Percentiles rank a stretch among this genome's conserved stretches.
These are phyloP conservation scores for Aspergillus brasiliensis DNA, from an alignment of 2,329 filamentous ascomycete genomes.

Conservation along the genomic window DNA sequence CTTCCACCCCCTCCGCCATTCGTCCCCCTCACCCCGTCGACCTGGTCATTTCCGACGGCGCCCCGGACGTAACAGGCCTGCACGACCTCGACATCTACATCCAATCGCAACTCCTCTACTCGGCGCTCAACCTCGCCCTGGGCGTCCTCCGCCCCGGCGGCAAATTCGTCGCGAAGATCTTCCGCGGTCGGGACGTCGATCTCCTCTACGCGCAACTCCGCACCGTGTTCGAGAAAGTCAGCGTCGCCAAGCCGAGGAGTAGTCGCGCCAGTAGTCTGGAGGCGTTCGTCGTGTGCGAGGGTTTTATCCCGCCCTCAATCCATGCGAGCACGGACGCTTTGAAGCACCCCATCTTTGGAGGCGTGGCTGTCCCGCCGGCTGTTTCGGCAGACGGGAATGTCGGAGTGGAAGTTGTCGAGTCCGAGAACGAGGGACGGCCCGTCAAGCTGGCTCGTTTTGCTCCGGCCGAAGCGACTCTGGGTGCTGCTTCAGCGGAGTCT, in stretches of 20 bases:
- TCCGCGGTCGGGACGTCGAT: slow-evolving; percentile 92
- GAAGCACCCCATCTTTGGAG: slow-evolving; percentile 44
- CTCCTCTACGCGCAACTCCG: slow-evolving; percentile 91
- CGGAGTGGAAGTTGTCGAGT: slow-evolving; percentile 38
- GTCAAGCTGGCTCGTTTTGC: slow-evolving; percentile 10
- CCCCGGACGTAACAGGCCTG: slow-evolving; percentile 92
- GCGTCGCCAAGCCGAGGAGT: slow-evolving; percentile 90
- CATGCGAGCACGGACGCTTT: slow-evolving; percentile 48
- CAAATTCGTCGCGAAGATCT: slow-evolving; percentile 98
- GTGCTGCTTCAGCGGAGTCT: slow-evolving; percentile 6
- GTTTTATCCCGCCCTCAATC: slow-evolving; percentile 71
- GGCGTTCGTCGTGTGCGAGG: slow-evolving; percentile 92
- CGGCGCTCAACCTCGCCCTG: slow-evolving; percentile 87
- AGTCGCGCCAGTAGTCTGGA: slow-evolving; percentile 96
- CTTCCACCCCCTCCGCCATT: slow-evolving; percentile 43
- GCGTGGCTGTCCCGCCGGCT: slow-evolving; percentile 33
- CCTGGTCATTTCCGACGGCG: slow-evolving; percentile 91
- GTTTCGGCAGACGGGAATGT: slow-evolving; percentile 35
- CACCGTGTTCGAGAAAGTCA: slow-evolving; percentile 82
- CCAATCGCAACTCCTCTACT: slow-evolving; percentile 91
- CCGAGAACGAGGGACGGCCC: slow-evolving; percentile 37
- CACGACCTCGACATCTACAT: slow-evolving; percentile 99
- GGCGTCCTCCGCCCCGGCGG: slow-evolving; percentile 91
- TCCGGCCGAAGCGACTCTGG: slow-evolving; percentile 4
- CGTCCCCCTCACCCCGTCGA: slow-evolving; percentile 78